Base-by-base conservation (phyloP, 192 early-diverging fungal species). In the Umbelopsis sp. region DNA sequence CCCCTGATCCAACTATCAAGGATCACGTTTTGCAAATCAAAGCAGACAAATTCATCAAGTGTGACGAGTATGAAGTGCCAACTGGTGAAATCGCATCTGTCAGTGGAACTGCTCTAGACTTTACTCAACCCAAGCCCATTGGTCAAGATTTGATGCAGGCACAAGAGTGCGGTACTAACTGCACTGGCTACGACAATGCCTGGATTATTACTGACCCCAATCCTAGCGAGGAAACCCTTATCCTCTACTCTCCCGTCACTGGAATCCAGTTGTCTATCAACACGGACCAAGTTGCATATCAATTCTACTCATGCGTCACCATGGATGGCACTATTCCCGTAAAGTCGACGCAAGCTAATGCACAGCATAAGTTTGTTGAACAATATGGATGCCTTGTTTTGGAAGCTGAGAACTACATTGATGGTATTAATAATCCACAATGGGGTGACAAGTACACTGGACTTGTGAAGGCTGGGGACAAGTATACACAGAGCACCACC, bases 351-450 rank as follows among this genome's bases (percentile, higher is more conserved):
- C 38, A 67, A 20, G 66, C 25, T 17, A 67, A 67, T 16, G 66
- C 22, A 32, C 44, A 45, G n/a, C 45, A 67, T 21, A 45, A 67
- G 21, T 25, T 67, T 20, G 66, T 67, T 43, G 24, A 44, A 11
- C 66, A 45, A 67, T 67, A 67, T 47, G 66, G 66, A 3, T 67
- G 66, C 26, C 24, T 67, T 43, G 66, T 67, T 2, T 67, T 67
- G 38, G 66, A 67, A 43, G 66, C 66, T 31, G 66, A 67, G 41
- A 67, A 67, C 45, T 67, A 67, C 43, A 67, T 67, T 67, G 66
- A 67, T 31, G 38, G 43, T 47, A 67, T 67, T 47, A 67, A 67
- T 22, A 44, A 67, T 21, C 56, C 56, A 36, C 38, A 67, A 44
- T 67, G 66, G 66, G 45, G 43, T 67, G 43, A 67, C 0, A 20